Evolutionary conservation across 768 basidiomycete species (phyloP).

Genomic region (Obba rivulosa): DNA sequence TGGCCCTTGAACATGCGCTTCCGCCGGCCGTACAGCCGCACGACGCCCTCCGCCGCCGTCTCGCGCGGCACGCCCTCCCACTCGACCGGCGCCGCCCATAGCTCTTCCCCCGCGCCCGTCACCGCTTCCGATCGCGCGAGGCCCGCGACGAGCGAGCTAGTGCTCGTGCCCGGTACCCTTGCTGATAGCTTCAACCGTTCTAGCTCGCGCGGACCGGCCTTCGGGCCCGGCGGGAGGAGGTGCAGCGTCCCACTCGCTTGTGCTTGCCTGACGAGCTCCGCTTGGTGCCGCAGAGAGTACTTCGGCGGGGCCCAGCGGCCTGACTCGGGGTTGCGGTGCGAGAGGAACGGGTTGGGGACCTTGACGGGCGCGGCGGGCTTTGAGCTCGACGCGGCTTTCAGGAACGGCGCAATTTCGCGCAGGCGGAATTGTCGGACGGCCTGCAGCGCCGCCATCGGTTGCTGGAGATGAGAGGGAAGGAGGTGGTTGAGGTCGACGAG

Average conservation of each 20-base stretch:
- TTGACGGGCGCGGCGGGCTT: conserved; percentile 7
- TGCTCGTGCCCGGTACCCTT: conserved; percentile 2
- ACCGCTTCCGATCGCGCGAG: background rate
- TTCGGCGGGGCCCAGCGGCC: conserved; percentile 65
- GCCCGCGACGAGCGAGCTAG: conserved; percentile 3
- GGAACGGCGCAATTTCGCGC: conserved; percentile 36
- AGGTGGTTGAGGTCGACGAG: no score
- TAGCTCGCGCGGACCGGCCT: conserved; percentile 32
- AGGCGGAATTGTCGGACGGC: conserved; percentile 42
- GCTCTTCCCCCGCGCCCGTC: background rate
- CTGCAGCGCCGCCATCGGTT: conserved; percentile 21
- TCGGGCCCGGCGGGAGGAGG: conserved; percentile 66
- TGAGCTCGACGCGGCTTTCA: conserved; percentile 13
- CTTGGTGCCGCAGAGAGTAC: conserved; percentile 73
- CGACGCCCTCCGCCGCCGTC: conserved; percentile 39
- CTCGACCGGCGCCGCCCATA: conserved; percentile 13
- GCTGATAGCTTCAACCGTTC: conserved; percentile 17
- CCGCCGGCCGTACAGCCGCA: conserved; percentile 67
- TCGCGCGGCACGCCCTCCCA: conserved; percentile 26
- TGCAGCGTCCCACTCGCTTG: conserved; percentile 45
- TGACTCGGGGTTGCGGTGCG: conserved; percentile 51
- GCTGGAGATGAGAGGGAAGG: background rate
- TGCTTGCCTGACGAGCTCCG: conserved; percentile 72
- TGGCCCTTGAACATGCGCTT: conserved; percentile 94
- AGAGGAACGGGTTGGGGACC: conserved; percentile 62